phyloP scores from a whole-genome alignment of 345 rosid genomes.

The Turnera subulata region DNA sequence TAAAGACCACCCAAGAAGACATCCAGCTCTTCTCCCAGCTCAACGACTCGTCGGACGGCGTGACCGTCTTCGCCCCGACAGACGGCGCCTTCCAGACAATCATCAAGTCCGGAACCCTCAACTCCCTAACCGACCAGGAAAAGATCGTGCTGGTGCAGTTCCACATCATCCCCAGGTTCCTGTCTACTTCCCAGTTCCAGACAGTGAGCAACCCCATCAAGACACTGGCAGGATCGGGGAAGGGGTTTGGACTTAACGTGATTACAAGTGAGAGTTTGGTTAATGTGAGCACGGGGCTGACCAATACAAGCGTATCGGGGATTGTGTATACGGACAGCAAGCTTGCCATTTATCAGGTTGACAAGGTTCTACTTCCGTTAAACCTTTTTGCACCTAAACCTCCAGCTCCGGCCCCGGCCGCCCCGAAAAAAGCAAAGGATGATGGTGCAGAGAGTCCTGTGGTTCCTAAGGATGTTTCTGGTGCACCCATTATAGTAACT shows the following conservation, averaged over 20 bases:
- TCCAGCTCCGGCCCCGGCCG: slow-evolving; percentile 45
- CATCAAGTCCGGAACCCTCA: slow-evolving; percentile 19
- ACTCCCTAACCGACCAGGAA: slow-evolving; percentile 20
- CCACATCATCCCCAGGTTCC: slow-evolving; percentile 20
- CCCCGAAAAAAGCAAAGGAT: slow-evolving; percentile 32
- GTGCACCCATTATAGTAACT: background rate
- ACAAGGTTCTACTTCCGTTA: slow-evolving; percentile 45
- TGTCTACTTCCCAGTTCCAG: slow-evolving; percentile 30
- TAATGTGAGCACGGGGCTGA: slow-evolving; percentile 41
- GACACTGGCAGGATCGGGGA: slow-evolving; percentile 21
- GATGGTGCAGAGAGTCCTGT: slow-evolving; percentile 17
- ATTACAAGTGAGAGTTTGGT: slow-evolving; percentile 27
- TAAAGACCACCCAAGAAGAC: slow-evolving; percentile 24
- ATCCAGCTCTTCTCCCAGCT: slow-evolving; percentile 23
- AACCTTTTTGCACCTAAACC: slow-evolving; percentile 40
- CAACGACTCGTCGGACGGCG: slow-evolving; percentile 18
- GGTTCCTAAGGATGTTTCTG: slow-evolving; percentile 18
- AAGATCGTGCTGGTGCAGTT: slow-evolving; percentile 21
- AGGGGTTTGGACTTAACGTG: slow-evolving; percentile 10
- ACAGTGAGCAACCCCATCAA: slow-evolving; percentile 22
- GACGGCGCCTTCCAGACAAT: slow-evolving; percentile 18
- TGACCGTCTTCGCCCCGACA: slow-evolving; percentile 23
- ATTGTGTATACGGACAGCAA: slow-evolving; percentile 33
- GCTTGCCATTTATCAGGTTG: slow-evolving; percentile 40
- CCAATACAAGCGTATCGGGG: slow-evolving; percentile 36